Evolutionary conservation across 2,329 filamentous ascomycete species (phyloP).

Genomic region (Colletotrichum ledebouriae): DNA sequence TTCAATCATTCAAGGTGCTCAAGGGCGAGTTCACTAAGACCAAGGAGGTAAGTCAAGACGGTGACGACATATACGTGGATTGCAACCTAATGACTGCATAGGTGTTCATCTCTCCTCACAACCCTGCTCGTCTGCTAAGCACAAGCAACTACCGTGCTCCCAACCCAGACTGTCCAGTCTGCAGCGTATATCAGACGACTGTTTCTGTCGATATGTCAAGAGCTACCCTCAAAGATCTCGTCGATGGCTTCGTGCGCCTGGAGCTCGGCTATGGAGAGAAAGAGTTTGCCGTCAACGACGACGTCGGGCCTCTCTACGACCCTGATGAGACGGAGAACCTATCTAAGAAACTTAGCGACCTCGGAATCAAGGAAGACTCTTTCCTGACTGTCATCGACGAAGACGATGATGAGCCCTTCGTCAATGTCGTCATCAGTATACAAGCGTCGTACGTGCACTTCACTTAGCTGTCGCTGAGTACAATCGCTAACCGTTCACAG

Average conservation of each 20-base stretch:
- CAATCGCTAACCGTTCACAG: constrained; percentile 53
- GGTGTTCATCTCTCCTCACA: constrained; percentile 84
- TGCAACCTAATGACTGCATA: constrained; percentile 47
- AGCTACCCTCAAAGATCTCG: constrained; percentile 83
- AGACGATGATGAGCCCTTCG: constrained; percentile 78
- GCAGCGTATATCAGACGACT: constrained; percentile 78
- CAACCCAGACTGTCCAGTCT: constrained; percentile 87
- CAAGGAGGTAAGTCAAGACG: constrained; percentile 72
- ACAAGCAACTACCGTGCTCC: constrained; percentile 72
- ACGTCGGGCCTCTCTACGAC: constrained; percentile 86
- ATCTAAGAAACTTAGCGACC: constrained; percentile 80
- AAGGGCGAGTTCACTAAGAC: constrained; percentile 77
- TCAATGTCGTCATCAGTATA: constrained; percentile 83
- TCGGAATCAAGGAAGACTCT: constrained; percentile 80
- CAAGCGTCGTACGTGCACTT: constrained; percentile 67
- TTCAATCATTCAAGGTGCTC: constrained; percentile 93
- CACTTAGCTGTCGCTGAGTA: neutral
- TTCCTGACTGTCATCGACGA: constrained; percentile 91
- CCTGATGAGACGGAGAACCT: constrained; percentile 90
- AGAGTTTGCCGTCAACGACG: constrained; percentile 83
- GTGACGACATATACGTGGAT: neutral
- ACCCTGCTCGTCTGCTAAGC: constrained; percentile 68
- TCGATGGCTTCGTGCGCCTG: constrained; percentile 78
- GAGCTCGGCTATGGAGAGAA: constrained; percentile 82
- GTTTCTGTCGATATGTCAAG: constrained; percentile 76